Evolutionary conservation across 305 asterid species (phyloP).

Genomic region (Solanum hybrid): DNA sequence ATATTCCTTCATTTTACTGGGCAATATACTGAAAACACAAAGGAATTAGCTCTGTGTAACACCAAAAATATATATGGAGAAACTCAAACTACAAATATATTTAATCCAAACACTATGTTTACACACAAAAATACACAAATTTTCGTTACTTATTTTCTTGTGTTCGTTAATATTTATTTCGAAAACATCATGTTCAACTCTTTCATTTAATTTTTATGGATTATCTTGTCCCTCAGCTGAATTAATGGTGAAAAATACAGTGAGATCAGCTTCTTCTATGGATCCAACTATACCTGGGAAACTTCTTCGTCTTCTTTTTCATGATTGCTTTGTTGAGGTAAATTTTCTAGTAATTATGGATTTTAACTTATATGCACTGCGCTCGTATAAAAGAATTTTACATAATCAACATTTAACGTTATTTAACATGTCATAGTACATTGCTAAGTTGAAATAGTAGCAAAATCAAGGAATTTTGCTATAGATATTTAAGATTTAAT

Average conservation of each 20-base stretch:
- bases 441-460: not conserved
- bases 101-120: conserved; percentile 3
- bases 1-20: not conserved
- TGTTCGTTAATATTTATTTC: conserved; percentile 2
- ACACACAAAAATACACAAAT: conserved; percentile 5
- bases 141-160: conserved; percentile 5
- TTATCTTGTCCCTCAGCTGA: conserved; percentile 66
- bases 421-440: not conserved
- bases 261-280: conserved; percentile 49
- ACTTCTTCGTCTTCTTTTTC: conserved; percentile 68
- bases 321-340: conserved; percentile 79
- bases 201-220: conserved; percentile 46
- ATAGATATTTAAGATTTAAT: not conserved
- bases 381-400: rapidly evolving
- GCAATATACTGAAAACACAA: not conserved
- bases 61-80: conserved; percentile 22
- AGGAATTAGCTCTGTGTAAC: not conserved
- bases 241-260: conserved; percentile 53
- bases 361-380: rapidly evolving
- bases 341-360: not conserved
- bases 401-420: rapidly evolving
- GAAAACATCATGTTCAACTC: conserved; percentile 18
- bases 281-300: conserved; percentile 67
- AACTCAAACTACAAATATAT: conserved; percentile 1
- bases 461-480: not conserved